A percentile compares a stretch with the other conserved stretches of the same genome.
These are phyloP conservation scores for Fusarium brevicatenulatum DNA, from an alignment of 2,329 filamentous ascomycete genomes.

Conservation along the genomic window DNA sequence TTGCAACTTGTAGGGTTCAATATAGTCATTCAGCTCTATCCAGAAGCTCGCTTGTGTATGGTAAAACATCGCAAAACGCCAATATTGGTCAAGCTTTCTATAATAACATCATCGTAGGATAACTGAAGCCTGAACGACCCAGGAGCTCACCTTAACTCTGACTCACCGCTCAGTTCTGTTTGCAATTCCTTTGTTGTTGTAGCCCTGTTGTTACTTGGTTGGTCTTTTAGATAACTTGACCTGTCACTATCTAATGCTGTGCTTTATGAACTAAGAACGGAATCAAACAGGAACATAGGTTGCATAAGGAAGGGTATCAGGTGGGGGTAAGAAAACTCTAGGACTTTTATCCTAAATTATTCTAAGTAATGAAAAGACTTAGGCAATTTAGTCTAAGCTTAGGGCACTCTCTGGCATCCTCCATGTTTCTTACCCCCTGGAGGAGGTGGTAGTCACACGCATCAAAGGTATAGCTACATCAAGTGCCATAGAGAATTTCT, in stretches of 20 bases:
- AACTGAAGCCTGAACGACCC: background rate
- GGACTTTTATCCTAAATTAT: background rate
- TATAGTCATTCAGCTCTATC: rapidly evolving
- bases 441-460: background rate
- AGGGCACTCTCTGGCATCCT: background rate
- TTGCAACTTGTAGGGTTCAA: background rate
- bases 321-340: background rate
- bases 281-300: background rate
- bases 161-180: background rate
- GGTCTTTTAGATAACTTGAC: background rate
- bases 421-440: background rate
- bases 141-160: background rate
- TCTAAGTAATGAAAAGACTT: background rate
- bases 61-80: background rate
- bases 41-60: background rate
- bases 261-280: background rate
- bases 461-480: too few relatives aligned
- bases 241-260: background rate
- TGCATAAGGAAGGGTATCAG: background rate
- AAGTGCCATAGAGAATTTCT: too few relatives aligned
- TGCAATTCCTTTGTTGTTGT: background rate
- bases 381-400: background rate
- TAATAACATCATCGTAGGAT: background rate
- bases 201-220: background rate
- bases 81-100: background rate